Evolutionary conservation across 2,329 filamentous ascomycete genomes (phyloP), one percentile per base, ranked within the genome.

Genomic region (Lecanoromycetidae sp.): DNA sequence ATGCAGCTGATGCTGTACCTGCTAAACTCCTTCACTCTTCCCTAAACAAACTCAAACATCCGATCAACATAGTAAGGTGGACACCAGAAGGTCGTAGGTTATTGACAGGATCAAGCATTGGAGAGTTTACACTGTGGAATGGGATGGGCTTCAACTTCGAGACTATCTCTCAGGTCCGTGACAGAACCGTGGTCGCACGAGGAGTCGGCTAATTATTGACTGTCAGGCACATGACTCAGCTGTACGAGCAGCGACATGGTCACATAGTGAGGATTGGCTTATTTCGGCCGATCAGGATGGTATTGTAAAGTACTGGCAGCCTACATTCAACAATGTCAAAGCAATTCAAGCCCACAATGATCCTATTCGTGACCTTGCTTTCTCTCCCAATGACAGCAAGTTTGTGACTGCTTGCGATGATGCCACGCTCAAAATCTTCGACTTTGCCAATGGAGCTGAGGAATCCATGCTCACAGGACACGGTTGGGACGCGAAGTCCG

Each of bases 141-240:
- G 91, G 91, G 53, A 96, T 90, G 35, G 90, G 87, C 20, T 98
- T 98, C 75, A 96, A 98, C 65, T 98, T 98, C 58, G 91, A 98
- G 68, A 96, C 91, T 3, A 95, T 98, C 23, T 95, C 95, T 84
- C 88, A 94, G 64, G 70, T 72, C 55, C 44, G 66, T 61, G 22
- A 12, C 25, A 9, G 17, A 6, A 22, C 22, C 5, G 12, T 12
- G 29, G 4, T 19, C 9, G 22, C 17, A 29, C 5, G 6, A 12
- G 8, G 10, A 5, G 17, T 7, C 6, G 13, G 5, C 19, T 42
- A 17, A 41, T 6, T 34, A 15, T 27, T 40, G 5, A 3, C 42
- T 39, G 26, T 2, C 51, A 73, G 70, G 90, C 90, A 32, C 90
- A 96, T 64, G 90, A 95, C 65, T 80, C 81, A 46, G 84, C 86